Percentiles rank a stretch among this genome's conserved stretches.
Evolutionary conservation across 2,329 filamentous ascomycete species (phyloP).

Genomic region (Diaporthe sp.): DNA sequence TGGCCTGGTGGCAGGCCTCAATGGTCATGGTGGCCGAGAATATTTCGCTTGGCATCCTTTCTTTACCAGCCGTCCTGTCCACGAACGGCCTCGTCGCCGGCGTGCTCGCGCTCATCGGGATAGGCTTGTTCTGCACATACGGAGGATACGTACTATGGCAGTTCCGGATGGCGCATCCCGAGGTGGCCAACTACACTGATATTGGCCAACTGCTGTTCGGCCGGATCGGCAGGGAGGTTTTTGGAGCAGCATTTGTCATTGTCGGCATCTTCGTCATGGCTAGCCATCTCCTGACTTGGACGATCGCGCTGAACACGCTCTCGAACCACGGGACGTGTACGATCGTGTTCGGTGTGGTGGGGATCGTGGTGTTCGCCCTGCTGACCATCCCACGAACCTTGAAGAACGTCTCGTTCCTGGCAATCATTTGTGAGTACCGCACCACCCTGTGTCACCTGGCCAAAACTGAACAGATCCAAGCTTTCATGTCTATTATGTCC

Average conservation of each 20-base stretch:
- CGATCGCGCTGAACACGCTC: constrained; percentile 76
- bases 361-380: constrained; percentile 59
- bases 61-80: constrained; percentile 64
- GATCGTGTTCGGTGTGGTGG: constrained; percentile 59
- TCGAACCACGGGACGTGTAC: constrained; percentile 66
- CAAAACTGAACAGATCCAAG: not conserved
- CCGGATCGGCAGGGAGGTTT: constrained; percentile 69
- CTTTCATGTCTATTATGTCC: constrained; percentile 3
- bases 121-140: constrained; percentile 56
- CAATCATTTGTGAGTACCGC: not conserved
- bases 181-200: constrained; percentile 76
- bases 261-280: constrained; percentile 78
- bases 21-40: constrained; percentile 69
- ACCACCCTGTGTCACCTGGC: not conserved
- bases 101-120: constrained; percentile 50
- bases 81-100: constrained; percentile 64
- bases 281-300: constrained; percentile 79
- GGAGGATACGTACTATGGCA: constrained; percentile 55
- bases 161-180: constrained; percentile 64
- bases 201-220: constrained; percentile 74
- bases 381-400: constrained; percentile 62
- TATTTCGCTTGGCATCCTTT: constrained; percentile 66
- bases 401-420: constrained; percentile 2
- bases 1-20: constrained; percentile 7
- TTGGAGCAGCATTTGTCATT: constrained; percentile 71